Evolutionary conservation across 257 asterid species (phyloP).

Genomic region (Nicotiana attenuata): DNA sequence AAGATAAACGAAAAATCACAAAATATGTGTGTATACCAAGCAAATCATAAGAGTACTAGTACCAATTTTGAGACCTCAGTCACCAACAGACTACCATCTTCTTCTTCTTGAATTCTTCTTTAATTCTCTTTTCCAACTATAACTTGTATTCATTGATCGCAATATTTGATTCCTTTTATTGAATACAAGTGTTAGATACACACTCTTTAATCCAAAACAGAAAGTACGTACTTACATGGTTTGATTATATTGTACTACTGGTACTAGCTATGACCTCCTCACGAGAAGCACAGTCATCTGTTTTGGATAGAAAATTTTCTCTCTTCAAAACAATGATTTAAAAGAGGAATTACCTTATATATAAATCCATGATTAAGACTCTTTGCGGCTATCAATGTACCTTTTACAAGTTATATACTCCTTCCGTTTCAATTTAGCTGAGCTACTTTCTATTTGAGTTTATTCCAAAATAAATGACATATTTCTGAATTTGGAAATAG

Average conservation of each 20-base stretch:
- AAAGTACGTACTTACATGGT: background rate
- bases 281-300: background rate
- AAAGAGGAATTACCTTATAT: no score
- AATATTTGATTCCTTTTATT: background rate
- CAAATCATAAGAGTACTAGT: no score
- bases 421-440: no score
- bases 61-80: slow-evolving; percentile 3
- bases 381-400: no score
- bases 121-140: background rate
- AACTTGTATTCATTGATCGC: background rate
- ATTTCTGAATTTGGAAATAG: no score
- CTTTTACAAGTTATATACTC: no score
- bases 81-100: slow-evolving; percentile 13
- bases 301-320: no score
- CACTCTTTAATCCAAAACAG: background rate
- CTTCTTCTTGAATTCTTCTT: background rate
- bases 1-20: background rate
- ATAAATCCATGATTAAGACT: no score
- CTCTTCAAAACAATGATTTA: no score
- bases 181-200: background rate
- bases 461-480: no score
- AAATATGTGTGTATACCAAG: background rate
- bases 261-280: background rate
- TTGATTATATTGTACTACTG: background rate
- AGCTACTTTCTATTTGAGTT: no score